Conservation (phyloP, 1,139 yeast genomes). For the Geotrichum citri-aurantii region DNA sequence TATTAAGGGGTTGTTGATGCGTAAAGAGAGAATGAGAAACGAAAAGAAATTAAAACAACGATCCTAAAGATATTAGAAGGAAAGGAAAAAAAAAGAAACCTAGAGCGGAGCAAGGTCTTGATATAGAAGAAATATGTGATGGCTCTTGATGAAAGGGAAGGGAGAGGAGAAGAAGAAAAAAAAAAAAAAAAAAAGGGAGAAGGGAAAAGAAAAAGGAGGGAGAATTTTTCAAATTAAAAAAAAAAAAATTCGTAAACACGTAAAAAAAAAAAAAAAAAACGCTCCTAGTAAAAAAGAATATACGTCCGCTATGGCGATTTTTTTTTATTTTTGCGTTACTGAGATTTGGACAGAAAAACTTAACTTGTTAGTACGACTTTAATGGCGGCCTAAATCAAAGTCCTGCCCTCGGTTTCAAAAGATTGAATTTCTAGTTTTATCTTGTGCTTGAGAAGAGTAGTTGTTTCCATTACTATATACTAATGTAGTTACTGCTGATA, state of each 20-base stretch:
- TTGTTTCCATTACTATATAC: not conserved
- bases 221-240: not conserved
- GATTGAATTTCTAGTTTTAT: no score
- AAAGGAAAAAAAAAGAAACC: not conserved
- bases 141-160: not conserved
- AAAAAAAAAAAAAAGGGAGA: not conserved
- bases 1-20: not conserved
- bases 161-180: not conserved
- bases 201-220: not conserved
- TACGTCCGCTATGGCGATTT: no score
- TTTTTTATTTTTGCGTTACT: no score
- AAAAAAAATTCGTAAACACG: not conserved
- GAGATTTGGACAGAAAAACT: no score
- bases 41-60: not conserved
- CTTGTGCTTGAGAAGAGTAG: not conserved
- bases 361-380: no score
- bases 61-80: not conserved
- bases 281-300: not conserved
- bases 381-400: no score
- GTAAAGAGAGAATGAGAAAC: not conserved
- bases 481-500: not conserved
- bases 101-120: not conserved
- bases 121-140: not conserved
- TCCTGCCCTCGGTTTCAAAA: no score
- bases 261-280: slow-evolving; percentile 1